A percentile compares a stretch with the other conserved stretches of the same genome.
Evolutionary conservation across 257 asterid species (phyloP).

Genomic region (Solanum tarapatanum): DNA sequence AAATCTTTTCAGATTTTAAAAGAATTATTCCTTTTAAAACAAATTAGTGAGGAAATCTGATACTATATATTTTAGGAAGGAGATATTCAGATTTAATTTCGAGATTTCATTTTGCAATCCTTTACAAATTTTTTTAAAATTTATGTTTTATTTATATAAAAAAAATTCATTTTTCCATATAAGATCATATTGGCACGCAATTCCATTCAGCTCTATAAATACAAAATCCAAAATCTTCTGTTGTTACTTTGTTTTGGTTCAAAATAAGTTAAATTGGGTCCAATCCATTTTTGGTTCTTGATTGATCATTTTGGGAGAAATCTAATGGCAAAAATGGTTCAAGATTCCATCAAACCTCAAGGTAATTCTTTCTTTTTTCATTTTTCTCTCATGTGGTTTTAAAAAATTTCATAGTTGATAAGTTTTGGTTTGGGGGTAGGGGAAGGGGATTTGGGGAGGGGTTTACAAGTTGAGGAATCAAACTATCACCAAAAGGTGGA

Average conservation of each 20-base stretch:
- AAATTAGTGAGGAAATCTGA: not conserved
- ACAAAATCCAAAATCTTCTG: not conserved
- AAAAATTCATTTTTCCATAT: not conserved
- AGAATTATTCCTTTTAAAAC: not conserved
- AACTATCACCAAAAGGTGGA: no score
- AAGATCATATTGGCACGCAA: not conserved
- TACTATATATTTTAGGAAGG: not conserved
- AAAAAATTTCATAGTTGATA: not conserved
- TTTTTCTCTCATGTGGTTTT: not conserved
- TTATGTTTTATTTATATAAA: not conserved
- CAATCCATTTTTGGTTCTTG: not conserved
- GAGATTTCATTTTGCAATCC: no score
- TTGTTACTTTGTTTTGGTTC: not conserved
- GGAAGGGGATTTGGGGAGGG: no score
- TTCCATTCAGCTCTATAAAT: not conserved
- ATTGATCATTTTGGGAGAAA: not conserved
- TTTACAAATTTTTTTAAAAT: no score
- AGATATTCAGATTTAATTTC: not conserved
- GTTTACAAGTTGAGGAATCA: no score
- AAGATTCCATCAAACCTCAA: slow-evolving; percentile 41
- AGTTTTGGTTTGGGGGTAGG: not conserved
- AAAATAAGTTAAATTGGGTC: not conserved
- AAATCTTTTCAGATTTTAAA: not conserved
- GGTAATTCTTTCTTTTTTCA: slow-evolving; percentile 22
- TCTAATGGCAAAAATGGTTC: slow-evolving; percentile 33